Evolutionary conservation across 2,329 filamentous ascomycete species (phyloP), one percentile per base, ranked within the genome.

Genomic region (Claviceps cyperi): DNA sequence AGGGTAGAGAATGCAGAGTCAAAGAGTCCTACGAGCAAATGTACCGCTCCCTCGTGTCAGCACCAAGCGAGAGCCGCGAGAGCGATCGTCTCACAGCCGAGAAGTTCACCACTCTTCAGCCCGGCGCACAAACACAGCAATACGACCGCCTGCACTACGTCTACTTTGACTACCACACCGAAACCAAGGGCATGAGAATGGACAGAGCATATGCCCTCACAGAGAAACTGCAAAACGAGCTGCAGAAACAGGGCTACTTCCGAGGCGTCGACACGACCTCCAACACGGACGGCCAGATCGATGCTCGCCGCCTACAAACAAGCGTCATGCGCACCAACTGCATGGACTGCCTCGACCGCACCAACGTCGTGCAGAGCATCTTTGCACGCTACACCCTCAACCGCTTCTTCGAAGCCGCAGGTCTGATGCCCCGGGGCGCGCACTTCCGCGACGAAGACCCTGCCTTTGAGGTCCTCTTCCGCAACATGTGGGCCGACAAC

Each of bases 311-410:
- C 54, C 76, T 80, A 55, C 92, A 98, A 72, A 87, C 81, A 1
- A 89, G 86, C 53, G 90, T 97, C 15, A 90, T 98, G 55, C 83
- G 92, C 49, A 96, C 92, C 39, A 98, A 98, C 66, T 98, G 92
- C 70, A 98, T 98, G 92, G 92, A 98, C 68, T 98, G 94, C 57
- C 78, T 98, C 14, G 92, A 98, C 67, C 85, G 92, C 49, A 98
- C 92, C 49, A 98, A 98, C 60, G 90, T 98, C 6, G 88, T 98
- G 3, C 92, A 98, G 69, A 94, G 88, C 65, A 95, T 97, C 85
- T 79, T 98, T 52, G 92, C 86, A 9, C 84, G 91, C 48, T 90
- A 83, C 78, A 86, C 87, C 14, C 73, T 98, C 40, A 90, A 90
- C 54, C 83, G 89, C 56, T 92, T 95, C 72, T 80, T 98, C 51